phyloP scores from a whole-genome alignment of 306 rosid species.

The Quercus engelmannii region DNA sequence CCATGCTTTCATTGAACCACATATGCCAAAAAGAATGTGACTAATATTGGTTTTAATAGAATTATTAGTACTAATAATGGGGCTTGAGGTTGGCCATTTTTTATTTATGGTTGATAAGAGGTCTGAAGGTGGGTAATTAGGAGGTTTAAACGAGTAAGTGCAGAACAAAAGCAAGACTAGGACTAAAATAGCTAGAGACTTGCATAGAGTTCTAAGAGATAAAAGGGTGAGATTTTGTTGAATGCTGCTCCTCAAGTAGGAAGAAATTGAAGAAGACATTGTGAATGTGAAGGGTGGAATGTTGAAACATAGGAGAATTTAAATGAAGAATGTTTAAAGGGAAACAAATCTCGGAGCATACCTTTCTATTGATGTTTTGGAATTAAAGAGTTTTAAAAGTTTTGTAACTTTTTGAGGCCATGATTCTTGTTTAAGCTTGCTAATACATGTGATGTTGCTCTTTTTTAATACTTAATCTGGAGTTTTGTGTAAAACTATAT shows the following conservation, averaged over 20 bases:
- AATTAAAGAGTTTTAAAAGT: not conserved
- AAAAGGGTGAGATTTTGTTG: constrained; percentile 6
- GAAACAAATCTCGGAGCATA: no score
- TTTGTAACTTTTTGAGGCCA: not conserved
- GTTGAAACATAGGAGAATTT: not conserved
- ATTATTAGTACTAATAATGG: not conserved
- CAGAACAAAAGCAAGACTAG: constrained; percentile 17
- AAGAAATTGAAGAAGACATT: constrained; percentile 15
- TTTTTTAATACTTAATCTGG: not conserved
- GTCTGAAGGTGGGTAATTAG: constrained; percentile 22
- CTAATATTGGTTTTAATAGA: constrained; percentile 20
- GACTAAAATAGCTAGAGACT: constrained; percentile 22
- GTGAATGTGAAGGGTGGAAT: constrained; percentile 3
- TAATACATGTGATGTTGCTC: not conserved
- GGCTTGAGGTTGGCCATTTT: constrained; percentile 1
- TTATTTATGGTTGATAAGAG: constrained; percentile 22
- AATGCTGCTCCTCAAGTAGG: not conserved
- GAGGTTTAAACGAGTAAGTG: constrained; percentile 8
- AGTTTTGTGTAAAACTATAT: not conserved
- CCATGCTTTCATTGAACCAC: constrained; percentile 49
- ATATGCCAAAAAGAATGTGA: constrained; percentile 35
- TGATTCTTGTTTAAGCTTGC: constrained; percentile 9
- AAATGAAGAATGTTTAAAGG: not conserved
- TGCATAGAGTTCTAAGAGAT: constrained; percentile 16
- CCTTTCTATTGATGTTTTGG: not conserved